A percentile compares a stretch with the other conserved stretches of the same genome.
phyloP scores from a whole-genome alignment of 2,329 filamentous ascomycete species.

The Penicillium fuscoglaucum region DNA sequence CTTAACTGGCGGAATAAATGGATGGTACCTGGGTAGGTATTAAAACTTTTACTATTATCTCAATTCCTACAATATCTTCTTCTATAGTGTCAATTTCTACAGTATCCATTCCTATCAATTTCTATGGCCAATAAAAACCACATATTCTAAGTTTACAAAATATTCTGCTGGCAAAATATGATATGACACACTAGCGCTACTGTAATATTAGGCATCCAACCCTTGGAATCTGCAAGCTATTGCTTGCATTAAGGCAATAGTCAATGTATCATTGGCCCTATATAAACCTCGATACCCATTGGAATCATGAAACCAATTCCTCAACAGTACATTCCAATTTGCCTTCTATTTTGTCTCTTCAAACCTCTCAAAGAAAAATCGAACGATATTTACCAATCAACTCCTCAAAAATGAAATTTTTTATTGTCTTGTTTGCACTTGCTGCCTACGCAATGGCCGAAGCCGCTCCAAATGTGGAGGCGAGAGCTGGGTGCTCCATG shows the following conservation, averaged over 20 bases:
- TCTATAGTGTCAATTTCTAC: neutral
- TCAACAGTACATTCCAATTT: no score
- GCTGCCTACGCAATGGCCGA: constrained; percentile 7
- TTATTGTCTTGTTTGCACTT: constrained; percentile 1
- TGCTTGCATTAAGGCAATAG: neutral
- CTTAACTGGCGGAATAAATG: no score
- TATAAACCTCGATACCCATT: neutral
- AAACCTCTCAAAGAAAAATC: neutral
- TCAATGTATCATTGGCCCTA: neutral
- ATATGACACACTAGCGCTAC: neutral
- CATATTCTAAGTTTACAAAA: neutral
- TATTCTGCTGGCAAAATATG: neutral
- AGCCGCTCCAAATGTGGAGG: constrained; percentile 45
- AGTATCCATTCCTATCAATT: neutral
- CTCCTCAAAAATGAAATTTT: constrained; percentile 3
- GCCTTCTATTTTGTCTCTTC: neutral
- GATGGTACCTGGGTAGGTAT: no score
- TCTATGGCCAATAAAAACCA: neutral
- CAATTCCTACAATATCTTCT: no score
- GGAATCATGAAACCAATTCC: neutral
- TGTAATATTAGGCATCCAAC: neutral
- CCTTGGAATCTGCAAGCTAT: neutral
- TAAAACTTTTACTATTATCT: no score
- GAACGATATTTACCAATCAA: no score
- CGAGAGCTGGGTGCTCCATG: constrained; percentile 9